phyloP scores from a whole-genome alignment of 2,329 filamentous ascomycete species.

The Ilyonectria destructans region DNA sequence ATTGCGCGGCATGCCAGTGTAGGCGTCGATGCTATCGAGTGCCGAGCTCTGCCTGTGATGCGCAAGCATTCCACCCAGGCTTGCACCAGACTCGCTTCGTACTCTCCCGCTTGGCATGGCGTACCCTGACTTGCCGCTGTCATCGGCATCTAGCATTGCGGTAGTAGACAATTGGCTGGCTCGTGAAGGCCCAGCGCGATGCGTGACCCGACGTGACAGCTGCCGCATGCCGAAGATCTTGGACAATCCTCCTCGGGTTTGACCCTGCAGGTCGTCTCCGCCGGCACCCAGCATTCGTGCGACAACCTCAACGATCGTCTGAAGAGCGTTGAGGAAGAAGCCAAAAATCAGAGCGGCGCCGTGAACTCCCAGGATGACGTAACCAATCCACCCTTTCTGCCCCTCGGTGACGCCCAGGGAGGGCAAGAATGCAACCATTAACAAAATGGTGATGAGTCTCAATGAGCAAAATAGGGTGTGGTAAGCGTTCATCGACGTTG shows the following conservation, averaged over 20 bases:
- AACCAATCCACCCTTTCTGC: constrained; percentile 94
- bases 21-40: constrained; percentile 67
- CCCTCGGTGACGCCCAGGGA: constrained; percentile 84
- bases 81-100: constrained; percentile 75
- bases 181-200: constrained; percentile 76
- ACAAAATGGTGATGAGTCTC: constrained; percentile 81
- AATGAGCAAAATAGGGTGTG: constrained; percentile 88
- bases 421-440: constrained; percentile 89
- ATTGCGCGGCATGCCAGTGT: constrained; percentile 63
- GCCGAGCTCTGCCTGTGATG: constrained; percentile 66
- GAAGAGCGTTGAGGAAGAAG: constrained; percentile 92
- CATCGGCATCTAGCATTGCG: constrained; percentile 82
- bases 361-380: constrained; percentile 90
- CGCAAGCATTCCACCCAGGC: constrained; percentile 66
- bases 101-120: constrained; percentile 68
- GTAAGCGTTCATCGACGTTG: constrained; percentile 98
- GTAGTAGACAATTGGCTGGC: constrained; percentile 88
- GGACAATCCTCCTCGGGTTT: constrained; percentile 85
- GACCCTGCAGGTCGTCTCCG: constrained; percentile 78
- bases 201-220: constrained; percentile 80
- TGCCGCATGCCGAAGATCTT: constrained; percentile 96
- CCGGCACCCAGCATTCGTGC: constrained; percentile 89
- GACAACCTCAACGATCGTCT: constrained; percentile 91
- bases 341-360: constrained; percentile 89
- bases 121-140: constrained; percentile 75